A percentile compares a stretch with the other conserved stretches of the same genome.
phyloP scores from a whole-genome alignment of 2,329 filamentous ascomycete species.

The Diaporthe sp. region DNA sequence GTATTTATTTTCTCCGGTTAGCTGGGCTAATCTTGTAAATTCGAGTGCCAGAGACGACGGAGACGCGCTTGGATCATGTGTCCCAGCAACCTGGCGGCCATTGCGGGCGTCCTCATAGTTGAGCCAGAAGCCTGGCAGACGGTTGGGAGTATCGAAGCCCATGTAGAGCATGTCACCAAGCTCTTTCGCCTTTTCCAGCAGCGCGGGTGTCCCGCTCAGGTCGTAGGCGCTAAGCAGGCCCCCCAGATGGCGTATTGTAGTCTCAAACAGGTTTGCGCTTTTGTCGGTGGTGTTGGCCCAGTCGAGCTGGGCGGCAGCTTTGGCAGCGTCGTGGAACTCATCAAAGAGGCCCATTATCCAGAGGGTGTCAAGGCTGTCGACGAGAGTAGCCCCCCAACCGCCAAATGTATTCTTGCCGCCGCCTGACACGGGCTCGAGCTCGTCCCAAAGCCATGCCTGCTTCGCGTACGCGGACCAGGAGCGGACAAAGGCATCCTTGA shows the following conservation, averaged over 20 bases:
- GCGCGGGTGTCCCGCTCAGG: constrained; percentile 77
- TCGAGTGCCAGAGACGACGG: constrained; percentile 76
- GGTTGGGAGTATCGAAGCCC: constrained; percentile 63
- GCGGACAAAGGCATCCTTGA: constrained; percentile 53
- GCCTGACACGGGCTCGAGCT: constrained; percentile 81
- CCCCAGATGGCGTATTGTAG: constrained; percentile 90
- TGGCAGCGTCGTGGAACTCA: constrained; percentile 82
- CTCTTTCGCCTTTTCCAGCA: constrained; percentile 84
- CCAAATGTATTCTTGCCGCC: constrained; percentile 86
- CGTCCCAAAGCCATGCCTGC: constrained; percentile 88
- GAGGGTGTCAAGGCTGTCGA: constrained; percentile 85
- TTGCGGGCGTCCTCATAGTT: constrained; percentile 60
- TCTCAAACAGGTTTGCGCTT: constrained; percentile 85
- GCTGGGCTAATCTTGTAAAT: constrained; percentile 77
- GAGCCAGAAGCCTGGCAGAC: constrained; percentile 68
- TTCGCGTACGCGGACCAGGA: constrained; percentile 87
- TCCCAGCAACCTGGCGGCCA: constrained; percentile 52
- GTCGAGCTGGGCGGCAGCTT: constrained; percentile 77
- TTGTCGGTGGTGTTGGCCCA: constrained; percentile 81
- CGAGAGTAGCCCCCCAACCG: constrained; percentile 91
- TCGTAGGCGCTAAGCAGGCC: constrained; percentile 90
- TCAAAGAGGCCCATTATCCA: constrained; percentile 87
- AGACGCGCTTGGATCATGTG: constrained; percentile 53
- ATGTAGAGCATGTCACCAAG: constrained; percentile 82
- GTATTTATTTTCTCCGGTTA: constrained; percentile 77